A percentile compares a stretch with the other conserved stretches of the same genome.
phyloP scores from a whole-genome alignment of 2,329 filamentous ascomycete species.

The Colletotrichum sp. region DNA sequence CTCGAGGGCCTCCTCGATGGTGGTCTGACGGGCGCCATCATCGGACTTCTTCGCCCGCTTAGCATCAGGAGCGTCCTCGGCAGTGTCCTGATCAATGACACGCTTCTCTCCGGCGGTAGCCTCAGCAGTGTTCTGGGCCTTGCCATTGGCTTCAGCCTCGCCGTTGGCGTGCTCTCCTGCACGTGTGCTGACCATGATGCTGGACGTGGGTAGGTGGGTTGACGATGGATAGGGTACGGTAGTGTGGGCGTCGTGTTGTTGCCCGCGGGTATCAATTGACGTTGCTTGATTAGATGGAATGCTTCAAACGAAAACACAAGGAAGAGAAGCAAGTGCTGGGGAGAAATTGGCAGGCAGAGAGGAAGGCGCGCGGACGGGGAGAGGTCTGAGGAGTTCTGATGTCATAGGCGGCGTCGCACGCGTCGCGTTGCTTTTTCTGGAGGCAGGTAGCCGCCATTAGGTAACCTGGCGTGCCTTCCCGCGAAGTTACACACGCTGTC shows the following conservation, averaged over 20 bases:
- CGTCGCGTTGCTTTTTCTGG: constrained; percentile 19
- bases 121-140: neutral
- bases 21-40: neutral
- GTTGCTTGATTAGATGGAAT: neutral
- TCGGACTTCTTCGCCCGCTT: constrained; percentile 19
- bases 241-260: neutral
- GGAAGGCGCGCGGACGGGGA: neutral
- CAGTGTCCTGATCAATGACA: neutral
- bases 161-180: neutral
- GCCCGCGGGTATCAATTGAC: neutral
- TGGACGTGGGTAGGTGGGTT: neutral
- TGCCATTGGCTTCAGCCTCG: neutral
- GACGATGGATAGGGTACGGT: neutral
- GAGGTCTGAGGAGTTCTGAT: constrained; percentile 5
- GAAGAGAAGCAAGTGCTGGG: neutral
- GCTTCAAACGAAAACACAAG: neutral
- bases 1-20: constrained; percentile 15
- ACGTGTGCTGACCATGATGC: constrained; percentile 9
- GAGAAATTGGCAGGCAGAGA: neutral
- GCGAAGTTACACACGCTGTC: neutral
- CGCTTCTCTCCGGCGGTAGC: constrained; percentile 15
- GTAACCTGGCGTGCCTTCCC: neutral
- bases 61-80: neutral
- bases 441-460: constrained; percentile 15
- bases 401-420: constrained; percentile 15